Evolutionary conservation across 495 filamentous ascomycete species (phyloP).

Genomic region (Neurospora sp.): DNA sequence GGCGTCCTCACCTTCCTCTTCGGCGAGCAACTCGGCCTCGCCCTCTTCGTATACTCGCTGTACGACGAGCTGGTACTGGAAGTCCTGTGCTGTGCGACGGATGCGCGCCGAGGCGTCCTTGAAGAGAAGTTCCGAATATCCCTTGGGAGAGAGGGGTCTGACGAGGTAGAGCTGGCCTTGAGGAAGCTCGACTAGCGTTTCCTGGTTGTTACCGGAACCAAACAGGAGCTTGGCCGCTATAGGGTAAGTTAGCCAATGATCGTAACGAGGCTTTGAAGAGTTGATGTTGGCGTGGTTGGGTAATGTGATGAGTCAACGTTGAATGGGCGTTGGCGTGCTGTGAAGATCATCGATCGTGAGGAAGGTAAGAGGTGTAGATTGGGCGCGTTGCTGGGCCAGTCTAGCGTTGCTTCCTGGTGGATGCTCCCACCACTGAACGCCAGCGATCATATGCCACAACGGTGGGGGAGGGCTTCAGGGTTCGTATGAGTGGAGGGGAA

Average conservation of each 20-base stretch:
- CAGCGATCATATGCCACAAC: not conserved
- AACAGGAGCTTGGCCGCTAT: constrained; percentile 88
- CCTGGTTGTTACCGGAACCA: constrained; percentile 69
- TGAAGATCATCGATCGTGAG: not conserved
- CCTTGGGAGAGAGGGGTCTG: constrained; percentile 87
- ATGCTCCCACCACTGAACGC: not conserved
- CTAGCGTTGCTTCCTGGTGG: not conserved
- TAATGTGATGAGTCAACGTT: not conserved
- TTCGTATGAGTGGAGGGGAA: not conserved
- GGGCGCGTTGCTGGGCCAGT: not conserved
- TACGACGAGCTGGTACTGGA: constrained; percentile 92
- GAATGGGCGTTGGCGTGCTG: not conserved
- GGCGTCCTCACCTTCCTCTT: constrained; percentile 72
- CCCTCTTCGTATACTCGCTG: constrained; percentile 96
- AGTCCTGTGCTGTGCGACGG: constrained; percentile 84
- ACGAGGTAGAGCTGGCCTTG: constrained; percentile 97
- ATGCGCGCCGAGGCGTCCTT: constrained; percentile 91
- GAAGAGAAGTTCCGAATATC: constrained; percentile 97
- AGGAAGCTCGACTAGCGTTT: constrained; percentile 85
- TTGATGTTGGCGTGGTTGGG: not conserved
- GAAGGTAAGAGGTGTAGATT: not conserved
- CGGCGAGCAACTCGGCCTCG: constrained; percentile 77
- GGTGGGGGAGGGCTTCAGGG: not conserved
- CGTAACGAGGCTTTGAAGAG: not conserved
- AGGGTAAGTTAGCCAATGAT: constrained; percentile 6